Percentiles rank a stretch among this genome's conserved stretches.
Evolutionary conservation across 2,329 filamentous ascomycete species (phyloP).

Genomic region (Talaromyces verruculosus): DNA sequence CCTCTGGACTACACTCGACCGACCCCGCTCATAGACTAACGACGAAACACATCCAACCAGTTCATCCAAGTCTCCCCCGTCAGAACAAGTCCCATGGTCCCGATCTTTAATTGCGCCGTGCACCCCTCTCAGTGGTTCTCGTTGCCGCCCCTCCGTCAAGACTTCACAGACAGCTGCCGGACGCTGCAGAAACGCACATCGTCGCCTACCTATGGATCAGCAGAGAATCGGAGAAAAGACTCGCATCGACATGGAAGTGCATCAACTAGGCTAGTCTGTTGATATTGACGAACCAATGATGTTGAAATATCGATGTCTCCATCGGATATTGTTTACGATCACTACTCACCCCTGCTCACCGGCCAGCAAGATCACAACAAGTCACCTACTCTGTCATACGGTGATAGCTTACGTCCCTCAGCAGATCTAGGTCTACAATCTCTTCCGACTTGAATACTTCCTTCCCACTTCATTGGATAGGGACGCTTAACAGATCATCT

Average conservation of each 20-base stretch:
- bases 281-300: slow-evolving; percentile 14
- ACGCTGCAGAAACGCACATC: not conserved
- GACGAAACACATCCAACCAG: slow-evolving; percentile 1
- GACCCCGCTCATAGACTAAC: not conserved
- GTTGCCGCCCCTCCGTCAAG: slow-evolving; percentile 11
- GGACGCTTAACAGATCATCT: not conserved
- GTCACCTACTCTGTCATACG: slow-evolving; percentile 7
- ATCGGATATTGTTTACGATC: not conserved
- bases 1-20: not conserved
- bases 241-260: not conserved
- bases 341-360: not conserved
- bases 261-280: slow-evolving; percentile 2
- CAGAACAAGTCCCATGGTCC: slow-evolving; percentile 8
- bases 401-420: not conserved
- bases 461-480: slow-evolving; percentile 12
- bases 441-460: not conserved
- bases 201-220: not conserved
- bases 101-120: slow-evolving; percentile 10
- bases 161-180: not conserved
- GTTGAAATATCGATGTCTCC: slow-evolving; percentile 1
- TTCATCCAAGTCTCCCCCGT: not conserved
- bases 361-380: not conserved
- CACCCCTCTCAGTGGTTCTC: not conserved
- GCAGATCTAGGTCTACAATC: not conserved
- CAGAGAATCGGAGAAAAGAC: not conserved